Evolutionary conservation across 352 stramenopile species (phyloP).

Genomic region (Pythium myriotylum): DNA sequence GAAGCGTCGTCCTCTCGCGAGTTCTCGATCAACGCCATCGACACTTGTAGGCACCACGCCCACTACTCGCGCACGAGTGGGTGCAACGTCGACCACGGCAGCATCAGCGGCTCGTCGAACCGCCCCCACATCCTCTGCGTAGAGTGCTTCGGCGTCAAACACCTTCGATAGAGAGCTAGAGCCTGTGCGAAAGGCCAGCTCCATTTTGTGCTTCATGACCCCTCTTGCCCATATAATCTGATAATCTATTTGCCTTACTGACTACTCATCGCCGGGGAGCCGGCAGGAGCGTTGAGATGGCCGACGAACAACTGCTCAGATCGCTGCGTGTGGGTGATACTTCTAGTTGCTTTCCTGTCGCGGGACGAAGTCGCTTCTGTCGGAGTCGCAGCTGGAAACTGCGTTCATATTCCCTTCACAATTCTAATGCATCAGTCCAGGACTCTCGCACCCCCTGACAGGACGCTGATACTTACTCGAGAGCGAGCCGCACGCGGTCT

Average conservation of each 20-base stretch:
- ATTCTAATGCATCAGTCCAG: not conserved
- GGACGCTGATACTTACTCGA: slow-evolving; percentile 35
- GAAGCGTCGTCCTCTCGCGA: slow-evolving; percentile 22
- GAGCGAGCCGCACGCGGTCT: slow-evolving; percentile 55
- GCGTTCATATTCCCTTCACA: slow-evolving; percentile 29
- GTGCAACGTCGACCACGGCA: not conserved
- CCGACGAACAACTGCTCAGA: slow-evolving; percentile 18
- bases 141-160: slow-evolving; percentile 2
- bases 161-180: not conserved
- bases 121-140: slow-evolving; percentile 13
- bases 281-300: slow-evolving; percentile 1
- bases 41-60: slow-evolving; percentile 13
- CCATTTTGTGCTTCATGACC: not conserved
- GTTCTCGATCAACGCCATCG: slow-evolving; percentile 22
- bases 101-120: slow-evolving; percentile 2
- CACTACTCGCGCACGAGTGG: slow-evolving; percentile 6
- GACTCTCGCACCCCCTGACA: not conserved
- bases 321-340: slow-evolving; percentile 11
- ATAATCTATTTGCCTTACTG: slow-evolving; percentile 8
- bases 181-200: too few relatives aligned
- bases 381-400: slow-evolving; percentile 17
- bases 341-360: not conserved
- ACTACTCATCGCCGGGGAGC: slow-evolving; percentile 8
- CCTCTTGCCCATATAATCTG: not conserved
- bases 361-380: not conserved